These are phyloP conservation scores for Fraxinus sp. DNA, from an alignment of 305 asterid species.

Conservation along the genomic window DNA sequence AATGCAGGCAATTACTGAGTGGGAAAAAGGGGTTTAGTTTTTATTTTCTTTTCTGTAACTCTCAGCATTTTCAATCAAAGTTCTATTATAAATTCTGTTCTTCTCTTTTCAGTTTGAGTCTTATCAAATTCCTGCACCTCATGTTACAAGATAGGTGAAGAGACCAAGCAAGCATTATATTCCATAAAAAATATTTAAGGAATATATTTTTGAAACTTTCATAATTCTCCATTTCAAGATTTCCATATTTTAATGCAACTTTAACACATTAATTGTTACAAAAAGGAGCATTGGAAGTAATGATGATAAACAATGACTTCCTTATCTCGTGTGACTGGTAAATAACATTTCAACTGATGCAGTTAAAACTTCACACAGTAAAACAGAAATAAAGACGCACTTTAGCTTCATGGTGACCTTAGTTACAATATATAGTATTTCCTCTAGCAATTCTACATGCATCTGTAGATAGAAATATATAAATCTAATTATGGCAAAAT, in stretches of 20 bases:
- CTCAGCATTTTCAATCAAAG: no score
- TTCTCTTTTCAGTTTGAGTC: no score
- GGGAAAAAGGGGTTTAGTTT: no score
- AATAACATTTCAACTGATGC: not conserved
- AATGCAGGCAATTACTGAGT: no score
- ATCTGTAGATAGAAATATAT: not conserved
- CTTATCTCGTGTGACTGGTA: not conserved
- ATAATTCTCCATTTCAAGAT: not conserved
- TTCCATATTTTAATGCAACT: not conserved
- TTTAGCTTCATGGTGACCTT: not conserved
- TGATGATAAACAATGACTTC: not conserved
- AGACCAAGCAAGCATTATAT: not conserved
- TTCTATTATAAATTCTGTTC: no score
- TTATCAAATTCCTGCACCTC: not conserved
- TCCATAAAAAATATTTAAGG: not conserved
- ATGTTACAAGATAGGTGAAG: not conserved
- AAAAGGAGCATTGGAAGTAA: not conserved
- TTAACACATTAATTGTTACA: not conserved
- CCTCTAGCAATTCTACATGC: not conserved
- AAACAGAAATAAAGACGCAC: not conserved
- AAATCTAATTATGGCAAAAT: not conserved
- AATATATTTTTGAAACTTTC: not conserved
- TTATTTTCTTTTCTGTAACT: no score
- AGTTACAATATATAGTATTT: not conserved
- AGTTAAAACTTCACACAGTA: not conserved